Base-by-base conservation (phyloP, 306 rosid species). In the Cajanus cajan region DNA sequence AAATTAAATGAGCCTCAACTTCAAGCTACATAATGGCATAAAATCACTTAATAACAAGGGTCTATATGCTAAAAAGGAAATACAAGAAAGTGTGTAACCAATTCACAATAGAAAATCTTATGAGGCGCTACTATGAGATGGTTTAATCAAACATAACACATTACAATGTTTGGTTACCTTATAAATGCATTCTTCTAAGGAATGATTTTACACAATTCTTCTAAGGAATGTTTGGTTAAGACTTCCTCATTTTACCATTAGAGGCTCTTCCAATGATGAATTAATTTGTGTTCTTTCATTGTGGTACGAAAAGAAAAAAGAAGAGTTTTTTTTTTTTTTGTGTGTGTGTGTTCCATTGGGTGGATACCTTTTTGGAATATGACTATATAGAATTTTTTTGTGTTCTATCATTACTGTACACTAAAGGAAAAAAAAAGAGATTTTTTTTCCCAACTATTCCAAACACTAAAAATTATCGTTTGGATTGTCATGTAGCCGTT, bases 41-140 rank as follows among this genome's bases (percentile, higher is more conserved):
- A 22, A 57, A 9, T 54, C n/a, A 54, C 62, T 21, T 7, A 21
- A n/a, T n/a, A 19, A 10, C 33, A 15, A 41, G 34, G 57, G 8
- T 68, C 48, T 14, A 54, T 9, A 33, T 43, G 28, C 19, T 67
- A 39, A 4, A 62, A 15, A 58, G 11, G 8, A 24, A 4, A n/a
- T 4, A n/a, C 47, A 68, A 41, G 54, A 67, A 41, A 67, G 15
- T 14, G 39, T 22, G 39, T 21, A 66, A 66, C 16, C 48, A 40
- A 66, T 40, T 11, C 52, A 40, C 51, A 88, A 81, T 16, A 63
- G 43, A n/a, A 62, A 33, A 33, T 61, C 24, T 62, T 15, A 33
- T 15, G 2, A 8, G 44, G 0, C 63, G 15, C 43, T 61, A 19
- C 59, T n/a, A n/a, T n/a, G n/a, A n/a, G n/a, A n/a, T n/a, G n/a